These are phyloP conservation scores for Dictyostelium firmibasis DNA, from an alignment of 78 protist genomes.

Conservation along the genomic window DNA sequence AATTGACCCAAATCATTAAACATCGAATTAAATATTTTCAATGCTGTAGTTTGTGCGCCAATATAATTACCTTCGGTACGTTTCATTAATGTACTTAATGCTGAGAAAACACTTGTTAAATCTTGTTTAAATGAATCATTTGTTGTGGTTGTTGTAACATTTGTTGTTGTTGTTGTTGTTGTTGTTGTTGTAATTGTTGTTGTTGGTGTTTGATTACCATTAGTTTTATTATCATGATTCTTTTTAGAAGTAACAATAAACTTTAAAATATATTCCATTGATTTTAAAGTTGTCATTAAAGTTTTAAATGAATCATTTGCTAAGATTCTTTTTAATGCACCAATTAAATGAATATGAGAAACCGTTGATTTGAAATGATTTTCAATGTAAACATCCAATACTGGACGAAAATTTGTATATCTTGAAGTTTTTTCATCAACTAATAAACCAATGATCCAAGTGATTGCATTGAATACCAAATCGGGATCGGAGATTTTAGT, in stretches of 20 bases:
- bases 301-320: conserved; percentile 27
- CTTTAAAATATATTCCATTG: conserved; percentile 69
- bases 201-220: not conserved
- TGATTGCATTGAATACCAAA: conserved; percentile 51
- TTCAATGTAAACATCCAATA: conserved; percentile 49
- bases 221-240: conserved; percentile 18
- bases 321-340: conserved; percentile 39
- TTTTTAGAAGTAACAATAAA: conserved; percentile 49
- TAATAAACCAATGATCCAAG: conserved; percentile 67
- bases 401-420: conserved; percentile 57
- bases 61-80: conserved; percentile 51
- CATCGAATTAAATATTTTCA: conserved; percentile 45
- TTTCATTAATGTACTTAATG: conserved; percentile 43
- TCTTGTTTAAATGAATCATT: conserved; percentile 61
- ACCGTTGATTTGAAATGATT: conserved; percentile 34
- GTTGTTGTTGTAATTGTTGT: not conserved
- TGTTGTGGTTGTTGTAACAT: not conserved
- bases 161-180: not conserved
- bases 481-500: conserved; percentile 41
- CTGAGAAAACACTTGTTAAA: conserved; percentile 32
- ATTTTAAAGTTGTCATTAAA: conserved; percentile 39
- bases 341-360: conserved; percentile 55
- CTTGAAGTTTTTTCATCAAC: conserved; percentile 61
- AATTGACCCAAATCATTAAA: conserved; percentile 61
- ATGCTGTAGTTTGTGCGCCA: conserved; percentile 72